These are phyloP conservation scores for Isabelozyma heimii DNA, from an alignment of 805 yeast species.

Conservation along the genomic window DNA sequence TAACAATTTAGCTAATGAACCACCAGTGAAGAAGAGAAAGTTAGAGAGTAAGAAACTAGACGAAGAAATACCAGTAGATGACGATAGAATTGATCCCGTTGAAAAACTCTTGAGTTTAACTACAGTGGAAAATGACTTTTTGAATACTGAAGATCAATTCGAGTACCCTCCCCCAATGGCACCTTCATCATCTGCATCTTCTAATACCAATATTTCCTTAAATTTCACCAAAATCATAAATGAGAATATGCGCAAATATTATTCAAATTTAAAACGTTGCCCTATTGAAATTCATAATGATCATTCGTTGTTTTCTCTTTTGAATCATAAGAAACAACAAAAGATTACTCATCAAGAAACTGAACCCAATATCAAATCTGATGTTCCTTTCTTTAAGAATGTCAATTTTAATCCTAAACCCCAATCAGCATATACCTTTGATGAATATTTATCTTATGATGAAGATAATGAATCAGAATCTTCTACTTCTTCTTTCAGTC, in stretches of 20 bases:
- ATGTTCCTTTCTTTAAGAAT: slow-evolving; percentile 35
- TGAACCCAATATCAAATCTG: slow-evolving; percentile 1
- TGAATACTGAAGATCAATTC: slow-evolving; percentile 20
- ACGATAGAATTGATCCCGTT: slow-evolving; percentile 41
- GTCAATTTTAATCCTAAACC: slow-evolving; percentile 33
- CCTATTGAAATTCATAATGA: slow-evolving; percentile 33
- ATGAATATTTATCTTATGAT: slow-evolving; percentile 35
- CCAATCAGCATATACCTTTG: slow-evolving; percentile 23
- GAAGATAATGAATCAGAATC: slow-evolving; percentile 14
- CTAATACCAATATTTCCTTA: slow-evolving; percentile 16
- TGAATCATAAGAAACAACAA: slow-evolving; percentile 15
- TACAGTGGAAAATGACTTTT: slow-evolving; percentile 26
- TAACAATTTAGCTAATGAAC: slow-evolving; percentile 4
- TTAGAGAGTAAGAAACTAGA: slow-evolving; percentile 1
- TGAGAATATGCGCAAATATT: slow-evolving; percentile 35
- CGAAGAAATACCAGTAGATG: slow-evolving; percentile 4
- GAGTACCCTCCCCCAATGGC: slow-evolving; percentile 5
- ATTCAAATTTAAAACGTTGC: slow-evolving; percentile 20
- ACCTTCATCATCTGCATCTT: not conserved
- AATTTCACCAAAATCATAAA: slow-evolving; percentile 37
- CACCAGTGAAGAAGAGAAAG: slow-evolving; percentile 5
- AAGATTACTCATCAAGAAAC: not conserved
- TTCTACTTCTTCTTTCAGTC: slow-evolving; percentile 5
- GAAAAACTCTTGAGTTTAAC: slow-evolving; percentile 38
- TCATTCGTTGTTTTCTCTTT: slow-evolving; percentile 30